phyloP scores from a whole-genome alignment of 495 filamentous ascomycete genomes.

The Penicillium daleae region DNA sequence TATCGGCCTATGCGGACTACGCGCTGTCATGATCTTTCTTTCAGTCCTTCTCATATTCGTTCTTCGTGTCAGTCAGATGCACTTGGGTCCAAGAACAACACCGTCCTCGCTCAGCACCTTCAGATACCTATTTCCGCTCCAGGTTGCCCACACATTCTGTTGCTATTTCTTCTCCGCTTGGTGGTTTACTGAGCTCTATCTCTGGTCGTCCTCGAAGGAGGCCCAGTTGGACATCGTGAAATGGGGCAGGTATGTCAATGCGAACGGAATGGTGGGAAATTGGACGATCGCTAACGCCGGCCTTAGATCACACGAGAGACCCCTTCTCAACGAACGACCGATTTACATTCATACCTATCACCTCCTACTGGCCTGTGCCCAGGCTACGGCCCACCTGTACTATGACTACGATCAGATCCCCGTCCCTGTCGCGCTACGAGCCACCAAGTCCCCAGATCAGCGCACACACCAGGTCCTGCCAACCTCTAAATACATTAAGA shows the following conservation, averaged over 20 bases:
- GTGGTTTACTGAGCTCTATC: slow-evolving; percentile 81
- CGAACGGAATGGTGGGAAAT: neutral
- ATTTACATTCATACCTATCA: slow-evolving; percentile 79
- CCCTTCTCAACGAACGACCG: slow-evolving; percentile 83
- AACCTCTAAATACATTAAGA: slow-evolving; percentile 40
- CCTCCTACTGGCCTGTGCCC: slow-evolving; percentile 65
- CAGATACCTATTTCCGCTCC: slow-evolving; percentile 54
- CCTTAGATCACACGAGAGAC: slow-evolving; percentile 64
- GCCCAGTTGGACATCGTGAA: slow-evolving; percentile 74
- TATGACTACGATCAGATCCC: slow-evolving; percentile 73
- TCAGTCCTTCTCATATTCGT: slow-evolving; percentile 69
- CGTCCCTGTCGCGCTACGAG: slow-evolving; percentile 52
- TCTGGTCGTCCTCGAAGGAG: slow-evolving; percentile 69
- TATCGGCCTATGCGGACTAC: slow-evolving; percentile 71
- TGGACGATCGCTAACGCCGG: slow-evolving; percentile 14
- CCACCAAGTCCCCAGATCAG: slow-evolving; percentile 38
- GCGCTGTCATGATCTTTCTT: slow-evolving; percentile 73
- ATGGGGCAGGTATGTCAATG: slow-evolving; percentile 57
- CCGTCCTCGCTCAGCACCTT: slow-evolving; percentile 68
- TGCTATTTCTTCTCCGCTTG: slow-evolving; percentile 80
- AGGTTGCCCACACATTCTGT: slow-evolving; percentile 66
- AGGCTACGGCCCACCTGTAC: slow-evolving; percentile 70
- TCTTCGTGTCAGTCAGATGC: slow-evolving; percentile 84
- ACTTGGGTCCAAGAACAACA: slow-evolving; percentile 68
- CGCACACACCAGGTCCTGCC: slow-evolving; percentile 40